phyloP scores from a whole-genome alignment of 148 eudicot genomes.

The Rhododendron henanense region DNA sequence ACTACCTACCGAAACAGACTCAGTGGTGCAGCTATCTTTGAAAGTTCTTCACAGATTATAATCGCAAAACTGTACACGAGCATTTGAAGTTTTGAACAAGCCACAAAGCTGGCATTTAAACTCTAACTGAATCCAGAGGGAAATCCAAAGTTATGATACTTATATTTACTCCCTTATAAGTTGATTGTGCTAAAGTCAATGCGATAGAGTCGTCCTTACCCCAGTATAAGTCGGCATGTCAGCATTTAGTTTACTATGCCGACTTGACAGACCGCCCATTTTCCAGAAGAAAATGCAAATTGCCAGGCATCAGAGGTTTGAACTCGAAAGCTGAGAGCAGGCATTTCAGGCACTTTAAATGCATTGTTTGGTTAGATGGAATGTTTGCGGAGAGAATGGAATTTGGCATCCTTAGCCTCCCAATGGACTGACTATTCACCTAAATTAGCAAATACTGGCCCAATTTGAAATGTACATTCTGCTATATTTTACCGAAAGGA shows the following conservation, averaged over 20 bases:
- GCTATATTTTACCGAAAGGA: not conserved
- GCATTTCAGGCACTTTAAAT: not conserved
- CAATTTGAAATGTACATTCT: not conserved
- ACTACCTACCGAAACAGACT: not conserved
- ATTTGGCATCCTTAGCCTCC: not conserved
- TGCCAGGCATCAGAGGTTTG: not conserved
- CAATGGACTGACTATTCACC: not conserved
- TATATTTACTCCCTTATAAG: not conserved
- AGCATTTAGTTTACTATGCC: not conserved
- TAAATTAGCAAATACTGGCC: not conserved
- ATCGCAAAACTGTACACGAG: not conserved
- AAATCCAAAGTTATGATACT: not conserved
- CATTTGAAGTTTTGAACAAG: not conserved
- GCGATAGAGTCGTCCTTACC: not conserved
- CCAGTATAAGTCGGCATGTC: not conserved
- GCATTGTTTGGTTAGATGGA: not conserved
- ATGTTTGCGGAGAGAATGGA: not conserved
- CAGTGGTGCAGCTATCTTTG: not conserved
- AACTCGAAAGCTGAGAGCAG: not conserved
- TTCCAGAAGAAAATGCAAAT: not conserved
- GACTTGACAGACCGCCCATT: not conserved
- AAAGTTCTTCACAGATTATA: not conserved
- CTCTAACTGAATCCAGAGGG: not conserved
- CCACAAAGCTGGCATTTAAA: not conserved
- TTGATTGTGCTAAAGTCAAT: not conserved